A percentile compares a stretch with the other conserved stretches of the same genome.
Conservation (phyloP, 164 flowering plant species). For the Nymphaea colorata region DNA sequence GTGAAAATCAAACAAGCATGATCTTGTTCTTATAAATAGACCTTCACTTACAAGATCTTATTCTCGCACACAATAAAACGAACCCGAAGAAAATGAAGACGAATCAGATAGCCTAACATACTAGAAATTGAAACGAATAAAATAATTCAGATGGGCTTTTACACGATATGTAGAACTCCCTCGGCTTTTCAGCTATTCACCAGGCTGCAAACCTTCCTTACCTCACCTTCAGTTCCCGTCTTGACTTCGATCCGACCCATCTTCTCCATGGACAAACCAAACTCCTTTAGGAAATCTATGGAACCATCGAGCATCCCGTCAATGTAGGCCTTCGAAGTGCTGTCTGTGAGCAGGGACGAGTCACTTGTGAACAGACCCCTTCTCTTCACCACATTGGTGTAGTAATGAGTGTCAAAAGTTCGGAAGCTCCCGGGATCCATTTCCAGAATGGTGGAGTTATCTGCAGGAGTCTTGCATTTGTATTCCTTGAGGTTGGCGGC, state of each 20-base stretch:
- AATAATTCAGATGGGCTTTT: too few relatives aligned
- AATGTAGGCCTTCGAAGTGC: slow-evolving; percentile 21
- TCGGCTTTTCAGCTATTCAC: slow-evolving; percentile 12
- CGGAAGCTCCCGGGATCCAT: slow-evolving; percentile 67
- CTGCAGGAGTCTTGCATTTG: slow-evolving; percentile 25
- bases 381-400: slow-evolving; percentile 29
- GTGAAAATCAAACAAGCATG: too few relatives aligned
- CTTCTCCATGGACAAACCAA: slow-evolving; percentile 32
- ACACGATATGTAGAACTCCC: too few relatives aligned
- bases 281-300: slow-evolving; percentile 27
- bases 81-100: too few relatives aligned
- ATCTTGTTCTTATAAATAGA: too few relatives aligned
- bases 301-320: slow-evolving; percentile 14
- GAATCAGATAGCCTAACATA: too few relatives aligned
- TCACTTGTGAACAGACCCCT: slow-evolving; percentile 60
- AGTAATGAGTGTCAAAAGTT: slow-evolving; percentile 42
- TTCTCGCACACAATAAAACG: too few relatives aligned
- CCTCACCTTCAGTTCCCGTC: slow-evolving; percentile 18
- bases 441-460: slow-evolving; percentile 26
- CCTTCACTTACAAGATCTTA: too few relatives aligned
- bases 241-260: slow-evolving; percentile 23
- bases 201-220: slow-evolving; percentile 20
- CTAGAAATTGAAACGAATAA: too few relatives aligned
- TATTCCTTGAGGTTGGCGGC: slow-evolving; percentile 17
- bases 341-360: slow-evolving; percentile 35